Evolutionary conservation across 176 grass and related monocot genomes (phyloP).

Genomic region (Saccharum spontaneum): DNA sequence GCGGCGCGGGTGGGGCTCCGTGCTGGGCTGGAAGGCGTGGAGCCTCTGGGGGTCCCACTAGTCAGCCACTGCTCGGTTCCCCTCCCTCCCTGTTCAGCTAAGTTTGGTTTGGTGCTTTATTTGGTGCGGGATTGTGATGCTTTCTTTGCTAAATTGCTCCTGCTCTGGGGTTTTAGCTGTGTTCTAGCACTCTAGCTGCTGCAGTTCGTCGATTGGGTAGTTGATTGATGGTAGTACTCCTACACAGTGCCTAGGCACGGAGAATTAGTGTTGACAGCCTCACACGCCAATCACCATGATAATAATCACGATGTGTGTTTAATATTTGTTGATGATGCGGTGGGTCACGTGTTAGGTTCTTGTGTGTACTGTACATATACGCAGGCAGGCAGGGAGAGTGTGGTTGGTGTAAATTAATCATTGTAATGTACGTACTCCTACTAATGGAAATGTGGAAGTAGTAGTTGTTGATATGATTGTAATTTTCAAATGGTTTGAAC

Average conservation of each 20-base stretch:
- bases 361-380: neutral
- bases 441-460: neutral
- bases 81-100: neutral
- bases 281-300: neutral
- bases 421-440: neutral
- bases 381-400: neutral
- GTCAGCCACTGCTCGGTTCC: neutral
- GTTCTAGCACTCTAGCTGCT: neutral
- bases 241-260: neutral
- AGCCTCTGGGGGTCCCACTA: constrained; percentile 44
- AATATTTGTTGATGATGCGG: neutral
- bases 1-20: constrained; percentile 50
- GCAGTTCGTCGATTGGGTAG: neutral
- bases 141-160: neutral
- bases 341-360: neutral
- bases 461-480: neutral
- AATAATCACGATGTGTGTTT: neutral
- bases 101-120: neutral
- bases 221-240: neutral
- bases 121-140: neutral
- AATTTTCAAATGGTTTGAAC: neutral
- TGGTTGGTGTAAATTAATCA: neutral
- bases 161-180: neutral
- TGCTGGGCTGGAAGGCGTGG: constrained; percentile 35
- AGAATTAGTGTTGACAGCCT: neutral